phyloP scores from a whole-genome alignment of 768 basidiomycete genomes.

The Leccinum uliginosum region DNA sequence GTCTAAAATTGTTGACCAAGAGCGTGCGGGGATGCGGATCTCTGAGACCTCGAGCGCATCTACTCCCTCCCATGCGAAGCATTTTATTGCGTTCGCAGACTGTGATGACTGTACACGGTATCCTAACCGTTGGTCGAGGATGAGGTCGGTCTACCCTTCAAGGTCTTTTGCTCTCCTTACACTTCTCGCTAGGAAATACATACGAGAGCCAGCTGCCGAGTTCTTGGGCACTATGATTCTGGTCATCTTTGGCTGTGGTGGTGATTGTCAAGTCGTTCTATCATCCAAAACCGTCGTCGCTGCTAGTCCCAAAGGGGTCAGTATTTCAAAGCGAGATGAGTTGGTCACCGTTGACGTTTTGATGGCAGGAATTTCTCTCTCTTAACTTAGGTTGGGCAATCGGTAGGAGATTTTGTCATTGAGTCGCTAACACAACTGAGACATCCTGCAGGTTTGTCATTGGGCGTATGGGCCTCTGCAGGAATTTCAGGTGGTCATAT shows the following conservation, averaged over 20 bases:
- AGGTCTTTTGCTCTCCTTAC: conserved; percentile 1
- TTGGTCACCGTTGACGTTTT: neutral
- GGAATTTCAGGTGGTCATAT: conserved; percentile 74
- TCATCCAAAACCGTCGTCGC: conserved; percentile 44
- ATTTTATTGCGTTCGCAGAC: conserved; percentile 19
- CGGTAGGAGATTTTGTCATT: conserved; percentile 15
- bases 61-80: neutral
- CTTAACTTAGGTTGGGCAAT: conserved; percentile 30
- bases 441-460: conserved; percentile 39
- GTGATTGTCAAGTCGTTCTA: conserved; percentile 53
- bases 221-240: conserved; percentile 58
- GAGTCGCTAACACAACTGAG: neutral
- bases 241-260: conserved; percentile 56
- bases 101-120: conserved; percentile 35
- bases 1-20: conserved; percentile 15
- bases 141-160: conserved; percentile 37
- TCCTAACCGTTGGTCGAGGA: conserved; percentile 53
- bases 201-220: conserved; percentile 62
- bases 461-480: conserved; percentile 65
- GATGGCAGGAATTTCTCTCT: conserved; percentile 20
- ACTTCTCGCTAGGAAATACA: conserved; percentile 30
- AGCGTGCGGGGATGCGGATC: conserved; percentile 8
- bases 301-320: conserved; percentile 51
- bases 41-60: conserved; percentile 20
- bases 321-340: conserved; percentile 17